phyloP scores from a whole-genome alignment of 2,329 filamentous ascomycete genomes.

The Fusarium euwallaceae region DNA sequence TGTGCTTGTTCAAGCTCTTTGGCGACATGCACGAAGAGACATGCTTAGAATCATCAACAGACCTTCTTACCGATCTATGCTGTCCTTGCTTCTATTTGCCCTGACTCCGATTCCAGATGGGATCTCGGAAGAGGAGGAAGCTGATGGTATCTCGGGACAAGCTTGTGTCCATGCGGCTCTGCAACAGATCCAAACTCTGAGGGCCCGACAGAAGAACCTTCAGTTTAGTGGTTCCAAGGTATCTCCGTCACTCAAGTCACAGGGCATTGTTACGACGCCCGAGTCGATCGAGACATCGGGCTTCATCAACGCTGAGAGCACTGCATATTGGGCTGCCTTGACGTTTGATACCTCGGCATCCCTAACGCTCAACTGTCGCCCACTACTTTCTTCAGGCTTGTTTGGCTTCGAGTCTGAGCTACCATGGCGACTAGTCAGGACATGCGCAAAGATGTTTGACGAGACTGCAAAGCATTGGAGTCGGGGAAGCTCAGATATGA shows the following conservation, averaged over 20 bases:
- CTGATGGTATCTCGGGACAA: slow-evolving; percentile 55
- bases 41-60: slow-evolving; percentile 58
- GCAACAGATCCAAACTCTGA: slow-evolving; percentile 56
- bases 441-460: slow-evolving; percentile 48
- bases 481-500: slow-evolving; percentile 44
- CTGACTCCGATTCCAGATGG: slow-evolving; percentile 56
- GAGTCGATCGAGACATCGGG: slow-evolving; percentile 47
- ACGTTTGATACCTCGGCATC: slow-evolving; percentile 58
- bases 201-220: slow-evolving; percentile 54
- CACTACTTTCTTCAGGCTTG: slow-evolving; percentile 55
- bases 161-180: slow-evolving; percentile 57
- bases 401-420: slow-evolving; percentile 50
- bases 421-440: slow-evolving; percentile 47
- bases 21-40: slow-evolving; percentile 54
- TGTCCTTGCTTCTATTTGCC: slow-evolving; percentile 56
- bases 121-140: slow-evolving; percentile 57
- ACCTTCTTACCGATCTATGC: slow-evolving; percentile 56
- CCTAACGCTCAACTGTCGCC: slow-evolving; percentile 56
- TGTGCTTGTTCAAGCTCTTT: slow-evolving; percentile 44
- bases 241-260: slow-evolving; percentile 42
- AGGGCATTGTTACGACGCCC: slow-evolving; percentile 42
- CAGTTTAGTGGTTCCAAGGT: slow-evolving; percentile 58
- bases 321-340: slow-evolving; percentile 57
- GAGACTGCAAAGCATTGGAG: slow-evolving; percentile 46
- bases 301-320: slow-evolving; percentile 55